These are phyloP conservation scores for Lactifluus rugatus DNA, from an alignment of 768 basidiomycete genomes.

Conservation along the genomic window DNA sequence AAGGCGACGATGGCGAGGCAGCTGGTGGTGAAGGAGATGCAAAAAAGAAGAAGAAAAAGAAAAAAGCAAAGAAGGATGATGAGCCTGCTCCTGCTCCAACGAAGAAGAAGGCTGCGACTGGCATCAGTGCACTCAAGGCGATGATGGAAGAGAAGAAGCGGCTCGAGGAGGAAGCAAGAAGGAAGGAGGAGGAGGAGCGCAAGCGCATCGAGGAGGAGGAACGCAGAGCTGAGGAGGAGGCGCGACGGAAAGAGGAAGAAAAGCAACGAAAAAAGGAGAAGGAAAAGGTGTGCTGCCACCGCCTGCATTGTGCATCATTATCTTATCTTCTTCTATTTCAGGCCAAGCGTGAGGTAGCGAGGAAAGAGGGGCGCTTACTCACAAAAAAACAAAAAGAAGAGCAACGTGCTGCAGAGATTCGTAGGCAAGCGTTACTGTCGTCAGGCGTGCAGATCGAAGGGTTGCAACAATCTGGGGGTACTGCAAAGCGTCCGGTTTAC, in stretches of 20 bases:
- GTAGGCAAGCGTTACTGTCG: constrained; percentile 82
- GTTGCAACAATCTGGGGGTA: constrained; percentile 49
- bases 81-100: constrained; percentile 49
- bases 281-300: constrained; percentile 50
- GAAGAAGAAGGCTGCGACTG: constrained; percentile 61
- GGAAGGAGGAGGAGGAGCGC: constrained; percentile 66
- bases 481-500: constrained; percentile 71
- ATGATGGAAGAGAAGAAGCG: constrained; percentile 89
- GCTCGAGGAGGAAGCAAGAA: constrained; percentile 73
- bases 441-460: constrained; percentile 89
- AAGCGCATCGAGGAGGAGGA: constrained; percentile 87
- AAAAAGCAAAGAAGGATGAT: constrained; percentile 67
- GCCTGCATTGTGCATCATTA: constrained; percentile 8
- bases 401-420: constrained; percentile 79
- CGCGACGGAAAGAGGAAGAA: constrained; percentile 66
- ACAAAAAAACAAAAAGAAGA: constrained; percentile 99
- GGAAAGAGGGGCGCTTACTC: constrained; percentile 87
- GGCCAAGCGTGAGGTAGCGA: constrained; percentile 82
- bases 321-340: constrained; percentile 25
- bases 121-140: constrained; percentile 75
- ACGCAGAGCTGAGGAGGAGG: constrained; percentile 66
- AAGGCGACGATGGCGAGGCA: constrained; percentile 53
- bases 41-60: constrained; percentile 76
- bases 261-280: constrained; percentile 79
- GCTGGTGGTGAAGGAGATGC: constrained; percentile 37